Evolutionary conservation across 176 grass and related monocot species (phyloP).

Genomic region (Panicum miliaceum): DNA sequence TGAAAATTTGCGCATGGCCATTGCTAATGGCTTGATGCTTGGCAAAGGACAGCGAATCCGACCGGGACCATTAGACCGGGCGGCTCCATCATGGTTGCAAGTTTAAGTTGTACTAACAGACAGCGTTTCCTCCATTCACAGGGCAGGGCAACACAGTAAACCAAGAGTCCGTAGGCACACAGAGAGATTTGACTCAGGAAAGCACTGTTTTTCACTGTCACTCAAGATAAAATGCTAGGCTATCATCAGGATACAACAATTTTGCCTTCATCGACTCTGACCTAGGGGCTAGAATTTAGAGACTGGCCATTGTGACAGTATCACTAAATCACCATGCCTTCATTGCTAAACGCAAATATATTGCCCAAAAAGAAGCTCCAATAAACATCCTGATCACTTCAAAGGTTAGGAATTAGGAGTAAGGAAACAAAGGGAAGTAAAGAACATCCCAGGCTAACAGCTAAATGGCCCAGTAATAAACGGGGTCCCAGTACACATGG

Average conservation of each 20-base stretch:
- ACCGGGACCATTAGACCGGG: slow-evolving; percentile 20
- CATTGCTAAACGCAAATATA: slow-evolving; percentile 32
- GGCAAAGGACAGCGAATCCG: neutral
- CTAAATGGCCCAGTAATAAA: slow-evolving; percentile 19
- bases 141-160: neutral
- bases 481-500: slow-evolving; percentile 20
- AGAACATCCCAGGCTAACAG: slow-evolving; percentile 1
- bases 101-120: neutral
- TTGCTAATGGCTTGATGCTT: neutral
- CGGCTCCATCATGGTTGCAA: neutral
- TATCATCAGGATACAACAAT: slow-evolving; percentile 2
- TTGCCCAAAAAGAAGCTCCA: neutral
- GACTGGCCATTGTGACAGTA: neutral
- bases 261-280: neutral
- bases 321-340: slow-evolving; percentile 2
- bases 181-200: neutral
- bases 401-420: neutral
- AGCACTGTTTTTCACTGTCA: neutral
- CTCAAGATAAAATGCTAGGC: slow-evolving; percentile 18
- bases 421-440: neutral
- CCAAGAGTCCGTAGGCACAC: neutral
- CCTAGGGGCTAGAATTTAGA: neutral
- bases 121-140: neutral
- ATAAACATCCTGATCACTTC: slow-evolving; percentile 21
- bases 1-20: neutral